Base-by-base conservation (phyloP, 371 early-diverging fungal genomes). In the Paraphysoderma sedebokerense region DNA sequence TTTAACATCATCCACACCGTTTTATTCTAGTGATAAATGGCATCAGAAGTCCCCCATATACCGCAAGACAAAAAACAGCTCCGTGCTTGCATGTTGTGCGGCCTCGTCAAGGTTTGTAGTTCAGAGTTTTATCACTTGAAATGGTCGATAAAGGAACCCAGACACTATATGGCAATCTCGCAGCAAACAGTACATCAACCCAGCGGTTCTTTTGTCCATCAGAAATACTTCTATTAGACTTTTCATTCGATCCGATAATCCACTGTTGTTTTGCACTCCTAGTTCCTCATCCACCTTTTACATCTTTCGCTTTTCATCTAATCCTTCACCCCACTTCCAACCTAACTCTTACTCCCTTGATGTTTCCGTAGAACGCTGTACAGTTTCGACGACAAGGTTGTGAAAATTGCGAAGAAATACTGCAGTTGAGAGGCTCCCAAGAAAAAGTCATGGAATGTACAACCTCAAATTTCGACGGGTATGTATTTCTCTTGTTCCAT, bases 61-160 rank as follows among this genome's bases (percentile, higher is more conserved):
- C 82, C 80, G 32, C 61, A 66, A 36, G 82, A 85, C 46, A 81
- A 78, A 57, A 77, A 77, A 42, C 79, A 81, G 51, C 66, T 89
- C 49, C 74, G 95, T 29, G 92, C 95, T 7, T 95, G 95, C 52
- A 69, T 92, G 20, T 70, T 91, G 38, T 95, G 95, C 66, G 81
- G 82, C n/a, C 73, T 95, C 40, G 70, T 92, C 55, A 90, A 90
- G 72, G 82, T 76, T 69, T 13, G 26, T 38, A 4, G 15, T n/a
- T n/a, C n/a, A n/a, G n/a, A n/a, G n/a, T n/a, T n/a, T n/a, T n/a
- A n/a, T n/a, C n/a, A n/a, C n/a, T n/a, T n/a, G n/a, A n/a, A n/a
- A n/a, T n/a, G n/a, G n/a, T n/a, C n/a, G n/a, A n/a, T n/a, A n/a
- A n/a, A n/a, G n/a, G n/a, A n/a, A n/a, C n/a, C n/a, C n/a, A n/a